Evolutionary conservation across 305 asterid species (phyloP).

Genomic region (Fraxinus sp.): DNA sequence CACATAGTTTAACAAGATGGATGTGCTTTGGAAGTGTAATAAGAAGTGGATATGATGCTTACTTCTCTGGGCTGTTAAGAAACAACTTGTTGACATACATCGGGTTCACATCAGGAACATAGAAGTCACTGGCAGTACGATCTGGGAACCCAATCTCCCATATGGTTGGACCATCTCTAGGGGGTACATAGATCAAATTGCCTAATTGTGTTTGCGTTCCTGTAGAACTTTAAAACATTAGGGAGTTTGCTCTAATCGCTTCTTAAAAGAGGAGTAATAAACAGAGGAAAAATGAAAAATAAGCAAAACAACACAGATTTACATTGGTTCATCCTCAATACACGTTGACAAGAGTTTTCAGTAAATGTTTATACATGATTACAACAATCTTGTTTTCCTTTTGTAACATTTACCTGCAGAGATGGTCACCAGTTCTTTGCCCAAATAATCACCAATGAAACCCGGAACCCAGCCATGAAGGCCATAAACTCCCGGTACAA

Average conservation of each 20-base stretch:
- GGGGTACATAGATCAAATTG: conserved; percentile 35
- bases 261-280: not conserved
- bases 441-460: conserved; percentile 45
- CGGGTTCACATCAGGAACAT: conserved; percentile 51
- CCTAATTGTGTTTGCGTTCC: conserved; percentile 46
- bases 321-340: not conserved
- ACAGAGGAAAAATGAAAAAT: not conserved
- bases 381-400: not conserved
- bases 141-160: conserved; percentile 58
- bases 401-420: conserved; percentile 32
- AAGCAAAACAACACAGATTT: not conserved
- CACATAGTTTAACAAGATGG: not conserved
- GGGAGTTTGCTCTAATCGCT: not conserved
- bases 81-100: conserved; percentile 50
- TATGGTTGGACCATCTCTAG: conserved; percentile 43
- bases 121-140: conserved; percentile 38
- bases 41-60: conserved; percentile 22
- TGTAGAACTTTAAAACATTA: conserved; percentile 14
- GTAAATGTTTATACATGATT: not conserved
- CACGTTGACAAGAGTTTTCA: not conserved
- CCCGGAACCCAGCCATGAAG: conserved; percentile 62
- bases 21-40: not conserved
- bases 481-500: conserved; percentile 44
- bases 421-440: conserved; percentile 34
- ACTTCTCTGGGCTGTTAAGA: conserved; percentile 53